Conservation (phyloP, 2,329 filamentous ascomycete genomes). For the Myriosclerotinia duriaeana region DNA sequence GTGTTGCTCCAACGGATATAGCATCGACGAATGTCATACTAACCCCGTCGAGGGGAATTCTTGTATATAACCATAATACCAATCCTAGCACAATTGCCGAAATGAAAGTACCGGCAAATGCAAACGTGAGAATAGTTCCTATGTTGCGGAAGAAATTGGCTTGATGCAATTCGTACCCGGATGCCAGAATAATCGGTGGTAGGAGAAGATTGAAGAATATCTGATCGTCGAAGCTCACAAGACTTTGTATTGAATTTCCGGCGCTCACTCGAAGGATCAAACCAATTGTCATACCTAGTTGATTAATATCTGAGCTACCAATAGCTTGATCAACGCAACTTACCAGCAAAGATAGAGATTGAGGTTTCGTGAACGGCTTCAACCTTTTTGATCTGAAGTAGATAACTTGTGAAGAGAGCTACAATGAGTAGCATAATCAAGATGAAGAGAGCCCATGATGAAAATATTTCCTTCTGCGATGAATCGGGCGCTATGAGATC, state of each 20-base stretch:
- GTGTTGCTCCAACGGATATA: conserved; percentile 91
- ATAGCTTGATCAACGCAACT: conserved; percentile 7
- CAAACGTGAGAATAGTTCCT: conserved; percentile 94
- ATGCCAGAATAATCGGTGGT: conserved; percentile 96
- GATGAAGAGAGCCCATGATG: conserved; percentile 97
- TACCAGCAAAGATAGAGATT: conserved; percentile 94
- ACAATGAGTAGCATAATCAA: conserved; percentile 90
- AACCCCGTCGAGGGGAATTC: conserved; percentile 80
- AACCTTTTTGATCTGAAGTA: conserved; percentile 93
- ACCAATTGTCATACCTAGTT: conserved; percentile 87
- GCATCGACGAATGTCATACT: conserved; percentile 91
- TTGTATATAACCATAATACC: conserved; percentile 85
- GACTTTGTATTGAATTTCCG: conserved; percentile 79
- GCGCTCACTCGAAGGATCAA: conserved; percentile 80
- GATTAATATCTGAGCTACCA: neutral
- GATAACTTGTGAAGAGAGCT: conserved; percentile 95
- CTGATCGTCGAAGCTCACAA: conserved; percentile 96
- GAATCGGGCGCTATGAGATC: conserved; percentile 64
- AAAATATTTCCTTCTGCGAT: conserved; percentile 88
- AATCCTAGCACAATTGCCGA: conserved; percentile 92
- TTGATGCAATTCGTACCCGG: conserved; percentile 95
- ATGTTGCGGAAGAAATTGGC: conserved; percentile 99
- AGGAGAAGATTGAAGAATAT: conserved; percentile 99
- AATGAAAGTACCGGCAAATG: conserved; percentile 94
- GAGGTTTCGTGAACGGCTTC: conserved; percentile 98